A percentile compares a stretch with the other conserved stretches of the same genome.
Evolutionary conservation across 306 rosid genomes (phyloP).

Genomic region (Medicago arabica): DNA sequence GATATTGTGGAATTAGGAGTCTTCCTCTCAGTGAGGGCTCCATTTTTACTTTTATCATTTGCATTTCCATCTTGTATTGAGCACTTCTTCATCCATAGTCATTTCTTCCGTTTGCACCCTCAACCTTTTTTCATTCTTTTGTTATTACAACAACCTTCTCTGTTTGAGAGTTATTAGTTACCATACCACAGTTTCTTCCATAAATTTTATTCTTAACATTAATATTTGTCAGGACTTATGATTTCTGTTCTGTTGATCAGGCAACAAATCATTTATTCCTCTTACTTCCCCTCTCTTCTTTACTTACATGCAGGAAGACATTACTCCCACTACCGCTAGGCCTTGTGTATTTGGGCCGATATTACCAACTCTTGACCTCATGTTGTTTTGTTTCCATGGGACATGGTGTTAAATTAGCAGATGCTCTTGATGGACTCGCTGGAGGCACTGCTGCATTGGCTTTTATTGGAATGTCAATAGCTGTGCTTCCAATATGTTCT

Average conservation of each 20-base stretch:
- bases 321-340: conserved; percentile 91
- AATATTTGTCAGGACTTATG: conserved; percentile 8
- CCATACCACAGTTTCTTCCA: background rate
- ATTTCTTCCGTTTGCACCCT: background rate
- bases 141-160: background rate
- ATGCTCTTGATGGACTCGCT: conserved; percentile 94
- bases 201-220: background rate
- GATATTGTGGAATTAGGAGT: background rate
- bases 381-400: conserved; percentile 90
- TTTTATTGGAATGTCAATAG: conserved; percentile 88
- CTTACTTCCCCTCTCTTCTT: conserved; percentile 37
- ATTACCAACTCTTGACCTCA: conserved; percentile 74
- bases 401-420: conserved; percentile 80
- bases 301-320: conserved; percentile 73
- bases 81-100: background rate
- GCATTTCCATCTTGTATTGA: background rate
- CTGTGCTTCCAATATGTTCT: conserved; percentile 93
- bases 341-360: conserved; percentile 75
- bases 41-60: background rate
- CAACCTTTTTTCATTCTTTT: background rate
- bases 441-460: conserved; percentile 98
- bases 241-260: conserved; percentile 26
- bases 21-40: background rate
- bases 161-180: background rate
- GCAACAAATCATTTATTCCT: conserved; percentile 32